Base-by-base conservation (phyloP, 176 grass and related monocot genomes). In the Triticum monococcum region DNA sequence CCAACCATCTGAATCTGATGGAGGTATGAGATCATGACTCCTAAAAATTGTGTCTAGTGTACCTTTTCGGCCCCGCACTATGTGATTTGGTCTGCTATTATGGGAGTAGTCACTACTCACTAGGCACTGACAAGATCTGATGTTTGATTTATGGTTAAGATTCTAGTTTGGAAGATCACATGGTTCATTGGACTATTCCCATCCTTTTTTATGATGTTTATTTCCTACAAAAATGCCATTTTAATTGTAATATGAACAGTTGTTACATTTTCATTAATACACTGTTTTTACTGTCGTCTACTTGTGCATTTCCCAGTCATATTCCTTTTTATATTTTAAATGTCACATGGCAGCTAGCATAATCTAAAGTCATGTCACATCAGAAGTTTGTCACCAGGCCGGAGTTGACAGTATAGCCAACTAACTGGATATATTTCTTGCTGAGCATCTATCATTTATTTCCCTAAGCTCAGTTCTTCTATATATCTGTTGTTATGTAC, bases 11-110 rank as follows among this genome's bases (percentile, higher is more conserved):
- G 80, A 86, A 90, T 14, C 87, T 73, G 80, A 60, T 24, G 90
- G 68, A 87, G 85, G 72, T 75, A 85, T 88, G 87, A 92, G 57
- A 35, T 72, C 65, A 45, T 80, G 60, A 64, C 13, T 79, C 59
- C n/a, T 81, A 62, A 73, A 9, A 10, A 76, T 67, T 66, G 4
- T 69, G 22, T 72, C 36, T 75, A 43, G 59, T 60, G 4, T 60
- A 46, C 60, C 87, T 56, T 25, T 33, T 76, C 40, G 5, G 50
- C 46, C 50, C 33, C 54, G 60, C 69, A 13, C 14, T 60, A 59
- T 86, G 24, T 69, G 45, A 40, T 56, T 79, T 83, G 30, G 35
- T 87, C 16, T 88, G 4, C 60, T 64, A 68, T 68, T 68, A 72
- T 79, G 76, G 22, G 43, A 4, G 26, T 79, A 79, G 40, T 22